These are phyloP conservation scores for Candida tibetensis DNA, from an alignment of 805 yeast species.

Conservation along the genomic window DNA sequence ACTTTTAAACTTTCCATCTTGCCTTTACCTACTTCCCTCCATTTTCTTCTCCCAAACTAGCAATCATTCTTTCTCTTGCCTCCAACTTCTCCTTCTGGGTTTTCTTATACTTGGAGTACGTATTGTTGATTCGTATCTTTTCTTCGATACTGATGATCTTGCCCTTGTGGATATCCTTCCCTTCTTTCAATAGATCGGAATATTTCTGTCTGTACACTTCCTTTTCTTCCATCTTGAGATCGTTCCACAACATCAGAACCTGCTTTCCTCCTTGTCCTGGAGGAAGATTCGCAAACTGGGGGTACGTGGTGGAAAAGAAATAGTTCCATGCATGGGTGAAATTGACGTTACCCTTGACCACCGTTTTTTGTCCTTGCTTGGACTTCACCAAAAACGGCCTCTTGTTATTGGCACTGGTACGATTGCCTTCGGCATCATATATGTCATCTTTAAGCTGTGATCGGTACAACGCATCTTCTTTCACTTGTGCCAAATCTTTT, in stretches of 20 bases:
- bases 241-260: conserved; percentile 24
- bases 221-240: conserved; percentile 24
- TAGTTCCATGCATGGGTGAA: conserved; percentile 39
- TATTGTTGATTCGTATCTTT: conserved; percentile 16
- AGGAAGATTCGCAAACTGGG: conserved; percentile 13
- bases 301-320: conserved; percentile 19
- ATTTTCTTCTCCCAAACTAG: conserved; percentile 2
- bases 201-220: conserved; percentile 28
- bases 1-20: neutral
- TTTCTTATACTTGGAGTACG: conserved; percentile 13
- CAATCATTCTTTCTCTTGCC: conserved; percentile 5
- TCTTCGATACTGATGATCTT: conserved; percentile 25
- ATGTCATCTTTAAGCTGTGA: conserved; percentile 23
- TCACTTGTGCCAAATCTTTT: conserved; percentile 11
- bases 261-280: conserved; percentile 13
- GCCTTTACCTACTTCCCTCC: conserved; percentile 2
- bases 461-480: conserved; percentile 20
- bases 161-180: conserved; percentile 29
- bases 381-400: conserved; percentile 1
- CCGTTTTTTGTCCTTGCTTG: conserved; percentile 8
- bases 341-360: conserved; percentile 17
- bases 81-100: conserved; percentile 6
- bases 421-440: conserved; percentile 1
- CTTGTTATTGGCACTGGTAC: conserved; percentile 5
- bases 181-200: conserved; percentile 21